Base-by-base conservation (phyloP, 176 grass and related monocot genomes). In the Musa schizocarpa region DNA sequence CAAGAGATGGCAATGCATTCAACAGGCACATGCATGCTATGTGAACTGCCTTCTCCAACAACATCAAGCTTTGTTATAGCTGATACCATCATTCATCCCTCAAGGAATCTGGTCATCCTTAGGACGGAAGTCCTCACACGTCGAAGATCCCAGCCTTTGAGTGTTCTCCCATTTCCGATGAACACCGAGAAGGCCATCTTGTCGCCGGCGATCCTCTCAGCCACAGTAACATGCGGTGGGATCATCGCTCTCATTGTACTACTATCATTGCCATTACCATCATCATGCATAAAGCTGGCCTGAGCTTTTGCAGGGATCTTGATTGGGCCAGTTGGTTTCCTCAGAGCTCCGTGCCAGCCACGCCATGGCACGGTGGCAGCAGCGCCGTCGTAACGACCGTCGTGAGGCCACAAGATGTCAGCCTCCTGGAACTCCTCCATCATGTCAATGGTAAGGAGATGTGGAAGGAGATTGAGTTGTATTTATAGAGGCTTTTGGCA, bases 61-160 rank as follows among this genome's bases (percentile, higher is more conserved):
- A 43, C 34, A 43, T 43, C 4, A 43, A 43, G 34, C 34, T 43
- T 43, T 43, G 34, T 43, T 43, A 6, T 43, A 43, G 34, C 34
- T 43, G 34, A 43, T 43, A 43, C 34, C 34, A 43, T 6, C 34
- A 43, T 52, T 77, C 62, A 92, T 76, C 83, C 79, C 89, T 96
- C 92, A 54, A 96, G 80, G 85, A 85, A 96, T 13, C 92, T 83
- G 21, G 92, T 96, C 80, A 85, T 83, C 59, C 53, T 77, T 51
- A 92, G 92, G 6, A 88, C 83, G 64, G 68, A 71, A 69, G 87
- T 89, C 71, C 89, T 78, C 50, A 84, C 72, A 19, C 81, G 72
- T 6, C 64, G 61, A 53, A 96, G 89, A 74, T 96, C 87, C 13
- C 85, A 23, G 1, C 92, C 92, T 80, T 92, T 92, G 69, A 88